Evolutionary conservation across 2,329 filamentous ascomycete species (phyloP), one percentile per base, ranked within the genome.

Genomic region (Colletotrichum noveboracense): DNA sequence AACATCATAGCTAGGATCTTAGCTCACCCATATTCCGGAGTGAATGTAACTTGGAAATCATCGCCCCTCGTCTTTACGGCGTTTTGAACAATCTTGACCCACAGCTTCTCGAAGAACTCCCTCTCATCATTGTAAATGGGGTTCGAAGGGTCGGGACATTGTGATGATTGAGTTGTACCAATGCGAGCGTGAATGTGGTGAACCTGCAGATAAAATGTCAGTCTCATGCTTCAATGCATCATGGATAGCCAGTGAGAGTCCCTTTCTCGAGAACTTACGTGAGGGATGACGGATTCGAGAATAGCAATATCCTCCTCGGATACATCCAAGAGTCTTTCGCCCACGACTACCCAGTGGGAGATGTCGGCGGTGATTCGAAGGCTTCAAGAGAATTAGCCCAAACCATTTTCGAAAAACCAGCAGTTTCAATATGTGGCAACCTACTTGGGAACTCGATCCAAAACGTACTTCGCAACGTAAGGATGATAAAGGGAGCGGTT

Each of bases 151-250:
- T 85, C 82, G 1, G 83, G 82, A 30, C 83, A 84, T 61, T 85
- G 83, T 0, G 83, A 84, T 1, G 83, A 80, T 34, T 85, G 83
- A 3, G 83, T 84, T 12, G 83, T 85, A 18, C 83, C 82, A 21
- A 83, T 84, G 30, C 83, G 79, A 2, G 83, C 78, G 66, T 85
- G 83, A 26, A 84, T 83, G 58, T 85, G 83, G 32, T 79, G 75
- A 14, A 84, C 82, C 83, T 84, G 14, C 21, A 28, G 12, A 21
- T 10, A 4, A 21, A 52, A 21, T 10, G n/a, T 52, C 1, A 32
- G n/a, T n/a, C 30, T 34, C 6, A 2, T n/a, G 58, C 1, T 30
- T n/a, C 1, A 18, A 10, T 18, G 16, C 14, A 30, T 6, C 28
- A 18, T 32, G 3, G 3, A 60, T 32, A 18, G 13, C 13, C 14